phyloP scores from a whole-genome alignment of 169 alveolate species.

The Neospora caninum region DNA sequence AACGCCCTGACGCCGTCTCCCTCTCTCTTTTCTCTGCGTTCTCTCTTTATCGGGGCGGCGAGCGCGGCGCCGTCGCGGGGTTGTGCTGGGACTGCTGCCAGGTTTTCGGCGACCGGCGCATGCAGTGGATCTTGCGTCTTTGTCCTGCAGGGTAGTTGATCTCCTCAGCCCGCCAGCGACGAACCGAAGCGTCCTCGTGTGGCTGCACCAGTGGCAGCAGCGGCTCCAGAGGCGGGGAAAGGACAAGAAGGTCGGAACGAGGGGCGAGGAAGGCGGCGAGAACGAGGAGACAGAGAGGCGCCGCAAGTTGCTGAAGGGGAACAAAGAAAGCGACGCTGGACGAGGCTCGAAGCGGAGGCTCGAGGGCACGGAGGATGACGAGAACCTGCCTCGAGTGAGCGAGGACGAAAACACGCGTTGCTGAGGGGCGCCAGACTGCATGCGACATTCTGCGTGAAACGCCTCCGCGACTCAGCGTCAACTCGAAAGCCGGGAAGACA shows the following conservation, averaged over 20 bases:
- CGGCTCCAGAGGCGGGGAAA: not conserved
- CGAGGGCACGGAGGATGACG: not conserved
- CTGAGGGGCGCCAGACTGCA: too few relatives aligned
- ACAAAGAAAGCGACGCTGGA: not conserved
- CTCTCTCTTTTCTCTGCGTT: too few relatives aligned
- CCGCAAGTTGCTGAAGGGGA: not conserved
- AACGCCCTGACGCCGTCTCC: too few relatives aligned
- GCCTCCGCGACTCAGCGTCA: too few relatives aligned
- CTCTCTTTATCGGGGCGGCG: too few relatives aligned
- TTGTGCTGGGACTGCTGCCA: too few relatives aligned
- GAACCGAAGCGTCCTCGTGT: not conserved
- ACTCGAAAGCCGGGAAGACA: too few relatives aligned
- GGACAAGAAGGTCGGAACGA: not conserved
- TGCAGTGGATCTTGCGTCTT: not conserved
- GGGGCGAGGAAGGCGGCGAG: not conserved
- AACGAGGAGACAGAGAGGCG: not conserved
- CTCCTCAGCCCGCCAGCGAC: constrained; percentile 7
- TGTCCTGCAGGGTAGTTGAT: not conserved
- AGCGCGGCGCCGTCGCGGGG: too few relatives aligned
- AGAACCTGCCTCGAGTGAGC: not conserved
- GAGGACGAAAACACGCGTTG: not conserved
- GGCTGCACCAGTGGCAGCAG: constrained; percentile 7
- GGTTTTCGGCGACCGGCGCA: too few relatives aligned
- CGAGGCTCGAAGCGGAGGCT: too few relatives aligned
- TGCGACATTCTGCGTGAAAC: too few relatives aligned